Evolutionary conservation across 257 asterid species (phyloP), one percentile per base, ranked within the genome.

Genomic region (Solanum verrucosum): DNA sequence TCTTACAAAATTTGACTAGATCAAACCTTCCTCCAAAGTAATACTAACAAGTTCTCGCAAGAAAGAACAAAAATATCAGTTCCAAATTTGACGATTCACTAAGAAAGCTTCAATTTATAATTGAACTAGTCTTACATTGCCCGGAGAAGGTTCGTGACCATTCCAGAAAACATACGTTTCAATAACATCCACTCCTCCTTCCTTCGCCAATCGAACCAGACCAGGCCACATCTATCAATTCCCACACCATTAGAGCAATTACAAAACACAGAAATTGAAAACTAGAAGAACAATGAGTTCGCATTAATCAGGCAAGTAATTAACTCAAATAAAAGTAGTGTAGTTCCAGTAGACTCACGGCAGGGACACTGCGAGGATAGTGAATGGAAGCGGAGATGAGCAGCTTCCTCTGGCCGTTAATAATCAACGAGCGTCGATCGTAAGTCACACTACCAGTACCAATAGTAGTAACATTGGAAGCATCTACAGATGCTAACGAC

Each of bases 81-180:
- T 52, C 29, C 16, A n/a, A 67, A 15, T 7, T 52, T 35, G 25
- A 77, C 35, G 13, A 35, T 37, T 16, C 29, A 89, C 23, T 35
- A 67, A 38, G 29, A 38, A n/a, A 82, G 14, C 67, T n/a, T 25
- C 60, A 72, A 59, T 42, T 42, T 89, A 9, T 60, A 75, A 84
- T 72, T 74, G 65, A 84, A 89, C 82, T 29, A 42, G 15, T 88
- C 91, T 29, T 84, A 95, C 99, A 92, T 95, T 92, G 72, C 93
- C 67, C 6, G 98, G 98, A 73, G 96, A 93, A 88, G 89, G 98
- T 90, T 96, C 98, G 49, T 96, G 99, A 12, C 98, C 98, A 37
- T 96, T 95, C 99, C 99, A 96, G 87, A 96, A 96, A 35, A 96
- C 98, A 67, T 96, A 95, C 33, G 99, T 96, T 71, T 96, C 99